Percentiles rank a stretch among this genome's conserved stretches.
Evolutionary conservation across 768 basidiomycete species (phyloP).

Genomic region (Dentipellis sp.): DNA sequence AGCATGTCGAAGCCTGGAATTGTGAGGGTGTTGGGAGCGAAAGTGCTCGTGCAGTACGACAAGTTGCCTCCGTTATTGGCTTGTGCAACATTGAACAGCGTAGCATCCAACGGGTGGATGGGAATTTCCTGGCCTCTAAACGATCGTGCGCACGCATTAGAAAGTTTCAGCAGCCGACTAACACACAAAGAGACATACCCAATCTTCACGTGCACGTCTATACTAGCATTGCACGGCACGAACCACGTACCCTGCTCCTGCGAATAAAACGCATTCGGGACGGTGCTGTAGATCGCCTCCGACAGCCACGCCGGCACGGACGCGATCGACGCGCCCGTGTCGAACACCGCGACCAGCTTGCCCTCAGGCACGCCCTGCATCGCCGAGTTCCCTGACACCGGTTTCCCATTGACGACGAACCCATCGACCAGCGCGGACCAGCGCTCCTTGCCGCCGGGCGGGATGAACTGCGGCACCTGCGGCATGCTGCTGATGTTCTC

Average conservation of each 20-base stretch:
- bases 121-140: neutral
- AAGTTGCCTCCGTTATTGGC: neutral
- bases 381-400: neutral
- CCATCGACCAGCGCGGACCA: neutral
- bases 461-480: conserved; percentile 11
- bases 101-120: neutral
- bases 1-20: neutral
- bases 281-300: neutral
- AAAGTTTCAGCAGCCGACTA: neutral
- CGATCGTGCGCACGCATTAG: neutral
- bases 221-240: neutral
- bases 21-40: neutral
- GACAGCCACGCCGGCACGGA: neutral
- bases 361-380: neutral
- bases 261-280: neutral
- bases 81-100: neutral
- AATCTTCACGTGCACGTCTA: neutral
- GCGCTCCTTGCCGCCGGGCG: neutral
- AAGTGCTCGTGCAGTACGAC: neutral
- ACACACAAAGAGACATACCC: neutral
- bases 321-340: neutral
- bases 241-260: neutral
- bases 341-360: neutral
- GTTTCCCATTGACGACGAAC: neutral
- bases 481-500: conserved; percentile 20